These are phyloP conservation scores for Nigrospora oryzae DNA, from an alignment of 2,329 filamentous ascomycete species.

Conservation along the genomic window DNA sequence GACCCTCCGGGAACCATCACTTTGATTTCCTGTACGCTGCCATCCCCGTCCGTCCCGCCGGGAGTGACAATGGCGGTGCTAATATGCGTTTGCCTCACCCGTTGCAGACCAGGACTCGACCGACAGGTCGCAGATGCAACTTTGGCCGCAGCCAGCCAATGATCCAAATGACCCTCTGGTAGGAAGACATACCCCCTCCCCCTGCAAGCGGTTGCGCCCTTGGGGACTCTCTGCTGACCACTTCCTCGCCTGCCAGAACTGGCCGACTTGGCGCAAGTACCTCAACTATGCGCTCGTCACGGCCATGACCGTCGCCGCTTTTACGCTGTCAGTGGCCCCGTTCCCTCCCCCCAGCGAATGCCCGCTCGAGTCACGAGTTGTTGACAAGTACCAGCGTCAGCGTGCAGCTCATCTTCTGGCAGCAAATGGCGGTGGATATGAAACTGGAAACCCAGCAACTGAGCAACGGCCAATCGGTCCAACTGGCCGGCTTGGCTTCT, in stretches of 20 bases:
- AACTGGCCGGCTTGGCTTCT: constrained; percentile 21
- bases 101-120: background rate
- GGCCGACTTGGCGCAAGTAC: constrained; percentile 18
- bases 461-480: constrained; percentile 16
- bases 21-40: constrained; percentile 2
- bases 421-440: constrained; percentile 22
- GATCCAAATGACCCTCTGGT: constrained; percentile 24
- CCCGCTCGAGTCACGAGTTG: background rate
- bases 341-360: background rate
- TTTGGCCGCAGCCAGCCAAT: constrained; percentile 1
- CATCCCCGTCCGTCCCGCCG: background rate
- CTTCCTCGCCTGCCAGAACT: constrained; percentile 14
- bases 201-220: too few species aligned
- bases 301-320: constrained; percentile 17
- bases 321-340: constrained; percentile 9
- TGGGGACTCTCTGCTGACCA: background rate
- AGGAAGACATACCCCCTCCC: background rate
- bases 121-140: background rate
- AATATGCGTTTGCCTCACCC: background rate
- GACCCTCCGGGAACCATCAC: constrained; percentile 9
- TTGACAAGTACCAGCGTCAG: constrained; percentile 8
- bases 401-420: constrained; percentile 20
- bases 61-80: too few species aligned
- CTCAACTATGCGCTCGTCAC: constrained; percentile 18
- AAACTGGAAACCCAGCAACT: constrained; percentile 14